These are phyloP conservation scores for Ligustrum vulgare DNA, from an alignment of 257 asterid genomes.

Conservation along the genomic window DNA sequence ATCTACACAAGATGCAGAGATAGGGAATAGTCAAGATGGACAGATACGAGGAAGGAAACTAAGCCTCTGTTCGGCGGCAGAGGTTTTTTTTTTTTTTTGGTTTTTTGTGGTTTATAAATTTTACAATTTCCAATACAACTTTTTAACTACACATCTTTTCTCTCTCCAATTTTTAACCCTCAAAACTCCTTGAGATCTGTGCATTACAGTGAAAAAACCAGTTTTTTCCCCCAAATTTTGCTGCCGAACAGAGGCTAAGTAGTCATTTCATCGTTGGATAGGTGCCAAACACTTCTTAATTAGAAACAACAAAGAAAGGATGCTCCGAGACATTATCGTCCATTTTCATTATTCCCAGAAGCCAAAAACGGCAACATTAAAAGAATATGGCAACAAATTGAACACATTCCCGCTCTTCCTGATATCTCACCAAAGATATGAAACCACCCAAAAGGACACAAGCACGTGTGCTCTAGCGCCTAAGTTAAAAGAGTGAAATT, in stretches of 20 bases:
- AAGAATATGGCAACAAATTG: background rate
- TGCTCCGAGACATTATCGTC: background rate
- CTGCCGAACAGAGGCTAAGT: no score
- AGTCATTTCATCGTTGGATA: background rate
- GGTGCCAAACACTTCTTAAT: background rate
- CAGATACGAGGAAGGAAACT: background rate
- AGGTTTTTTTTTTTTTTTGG: no score
- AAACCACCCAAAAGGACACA: background rate
- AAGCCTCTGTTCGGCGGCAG: no score
- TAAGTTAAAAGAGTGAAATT: background rate
- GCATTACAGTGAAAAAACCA: no score
- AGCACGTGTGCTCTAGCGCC: background rate
- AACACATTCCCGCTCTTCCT: conserved; percentile 8
- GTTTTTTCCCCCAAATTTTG: no score
- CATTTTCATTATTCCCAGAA: background rate
- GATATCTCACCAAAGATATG: background rate
- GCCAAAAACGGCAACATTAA: background rate
- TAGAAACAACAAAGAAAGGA: background rate
- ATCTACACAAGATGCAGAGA: conserved; percentile 13
- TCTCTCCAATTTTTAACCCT: no score
- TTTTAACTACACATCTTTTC: no score
- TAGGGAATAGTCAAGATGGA: background rate
- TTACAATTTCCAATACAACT: no score
- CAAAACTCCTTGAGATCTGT: no score
- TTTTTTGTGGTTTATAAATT: no score